Evolutionary conservation across 176 grass and related monocot genomes (phyloP), one percentile per base, ranked within the genome.

Genomic region (Saccharum spontaneum): DNA sequence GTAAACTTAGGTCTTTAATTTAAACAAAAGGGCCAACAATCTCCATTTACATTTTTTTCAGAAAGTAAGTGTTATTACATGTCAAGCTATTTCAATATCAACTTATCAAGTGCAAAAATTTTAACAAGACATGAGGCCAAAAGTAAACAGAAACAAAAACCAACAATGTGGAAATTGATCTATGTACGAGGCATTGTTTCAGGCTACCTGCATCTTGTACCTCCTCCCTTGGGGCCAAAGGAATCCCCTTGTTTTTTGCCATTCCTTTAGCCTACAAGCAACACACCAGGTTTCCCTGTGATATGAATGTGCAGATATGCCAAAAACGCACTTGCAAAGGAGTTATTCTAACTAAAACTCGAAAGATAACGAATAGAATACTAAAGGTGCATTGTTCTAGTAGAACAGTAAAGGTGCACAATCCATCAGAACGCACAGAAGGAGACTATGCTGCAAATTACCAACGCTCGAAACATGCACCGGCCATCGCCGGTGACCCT

Each of bases 401-500:
- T 4, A 57, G 20, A 55, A 24, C 30, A 82, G 14, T 80, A 4
- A 80, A 55, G 31, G 4, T 36, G 67, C 7, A 59, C 30, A 40
- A 64, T 63, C 14, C 50, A 67, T 23, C 12, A 8, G 16, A 36
- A 37, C 28, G 16, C 36, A 55, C 57, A 61, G 64, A 30, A 71
- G 23, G 60, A 67, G 24, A 63, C 3, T 11, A 22, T 31, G 30
- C 41, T 10, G 52, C 50, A 6, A 74, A 73, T 72, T 92, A 98
- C 97, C 88, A 98, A 78, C 9, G 93, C 97, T 36, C 97, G 93
- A 78, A 98, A 98, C 97, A 98, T 98, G 91, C 96, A 98, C 6
- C 97, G 89, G 9, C 93, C 97, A 38, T 98, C 97, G 24, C 93
- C 97, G 6, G 79, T 94, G 59, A 98, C 91, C 81, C 83, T 95